Conservation (phyloP, 2,329 filamentous ascomycete species). For the Akanthomyces uredinophilus region DNA sequence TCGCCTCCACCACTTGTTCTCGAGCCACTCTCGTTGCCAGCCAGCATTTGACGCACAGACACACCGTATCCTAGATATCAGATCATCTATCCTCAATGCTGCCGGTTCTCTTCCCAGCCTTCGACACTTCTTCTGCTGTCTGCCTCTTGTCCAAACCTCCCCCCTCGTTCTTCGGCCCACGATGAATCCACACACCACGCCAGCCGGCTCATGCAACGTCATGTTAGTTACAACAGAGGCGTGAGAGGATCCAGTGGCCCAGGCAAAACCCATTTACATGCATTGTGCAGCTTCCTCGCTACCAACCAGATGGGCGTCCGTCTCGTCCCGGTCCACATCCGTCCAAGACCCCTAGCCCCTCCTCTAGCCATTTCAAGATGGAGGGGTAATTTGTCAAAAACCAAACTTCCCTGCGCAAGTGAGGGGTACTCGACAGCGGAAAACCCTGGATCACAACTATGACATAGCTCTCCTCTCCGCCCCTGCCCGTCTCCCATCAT, state of each 20-base stretch:
- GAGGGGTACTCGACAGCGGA: constrained; percentile 10
- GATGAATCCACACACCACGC: background rate
- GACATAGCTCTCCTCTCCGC: background rate
- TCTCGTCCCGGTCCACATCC: constrained; percentile 9
- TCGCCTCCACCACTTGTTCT: background rate
- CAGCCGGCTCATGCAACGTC: background rate
- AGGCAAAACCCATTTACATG: constrained; percentile 4
- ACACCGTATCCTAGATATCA: background rate
- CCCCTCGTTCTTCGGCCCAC: background rate
- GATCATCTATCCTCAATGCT: background rate
- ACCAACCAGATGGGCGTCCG: constrained; percentile 10
- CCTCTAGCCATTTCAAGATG: constrained; percentile 12
- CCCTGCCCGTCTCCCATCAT: background rate
- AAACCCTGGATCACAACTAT: background rate
- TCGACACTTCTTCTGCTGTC: background rate
- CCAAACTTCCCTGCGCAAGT: constrained; percentile 2
- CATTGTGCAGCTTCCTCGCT: constrained; percentile 4
- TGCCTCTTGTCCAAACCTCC: background rate
- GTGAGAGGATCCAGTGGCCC: background rate
- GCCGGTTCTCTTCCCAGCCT: background rate
- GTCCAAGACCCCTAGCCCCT: constrained; percentile 11
- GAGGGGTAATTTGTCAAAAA: constrained; percentile 11
- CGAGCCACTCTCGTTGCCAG: background rate
- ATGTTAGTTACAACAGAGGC: background rate
- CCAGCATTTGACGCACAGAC: background rate